Base-by-base conservation (phyloP, 768 basidiomycete species). In the Boletus eberwhitei region DNA sequence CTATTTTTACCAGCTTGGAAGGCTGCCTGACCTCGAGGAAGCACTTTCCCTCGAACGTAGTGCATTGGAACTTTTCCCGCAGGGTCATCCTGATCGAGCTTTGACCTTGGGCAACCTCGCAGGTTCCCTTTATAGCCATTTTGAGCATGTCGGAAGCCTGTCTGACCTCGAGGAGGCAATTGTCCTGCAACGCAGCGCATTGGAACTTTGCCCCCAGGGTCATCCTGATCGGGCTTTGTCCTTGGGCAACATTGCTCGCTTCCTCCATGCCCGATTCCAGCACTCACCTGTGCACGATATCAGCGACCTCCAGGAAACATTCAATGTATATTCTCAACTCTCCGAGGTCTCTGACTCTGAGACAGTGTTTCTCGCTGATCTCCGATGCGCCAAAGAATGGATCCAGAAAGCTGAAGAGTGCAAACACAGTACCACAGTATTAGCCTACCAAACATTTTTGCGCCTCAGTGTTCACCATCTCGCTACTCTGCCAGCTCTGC, bases 371-470 rank as follows among this genome's bases (percentile, higher is more conserved):
- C 17, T 9, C 4, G 6, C 4, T n/a, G 39, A 26, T 22, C 17
- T 50, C 1, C 0, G n/a, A 3, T n/a, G n/a, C 2, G 43, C 36
- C 13, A 54, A 44, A 13, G 4, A 8, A 12, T 59, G 54, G 50
- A 39, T 53, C 8, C 13, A 19, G 6, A 17, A n/a, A 2, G 64
- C 64, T 6, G 55, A 59, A 38, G n/a, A 45, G 3, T 48, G 16
- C 21, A 3, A 40, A 16, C 62, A 64, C n/a, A 4, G 6, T 7
- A 43, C 61, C 0, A 46, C 49, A n/a, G 24, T 60, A 6, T 39
- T 55, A 22, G 62, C 62, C 1, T 64, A 64, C 29, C 22, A 47
- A 42, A 56, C 52, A 1, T 60, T 48, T 22, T 5, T 60, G 2
- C 42, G 51, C 12, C 6, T 55, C 2, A 34, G 38, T 12, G 41